phyloP scores from a whole-genome alignment of 2,329 filamentous ascomycete genomes.

The Fusarium tupiense region DNA sequence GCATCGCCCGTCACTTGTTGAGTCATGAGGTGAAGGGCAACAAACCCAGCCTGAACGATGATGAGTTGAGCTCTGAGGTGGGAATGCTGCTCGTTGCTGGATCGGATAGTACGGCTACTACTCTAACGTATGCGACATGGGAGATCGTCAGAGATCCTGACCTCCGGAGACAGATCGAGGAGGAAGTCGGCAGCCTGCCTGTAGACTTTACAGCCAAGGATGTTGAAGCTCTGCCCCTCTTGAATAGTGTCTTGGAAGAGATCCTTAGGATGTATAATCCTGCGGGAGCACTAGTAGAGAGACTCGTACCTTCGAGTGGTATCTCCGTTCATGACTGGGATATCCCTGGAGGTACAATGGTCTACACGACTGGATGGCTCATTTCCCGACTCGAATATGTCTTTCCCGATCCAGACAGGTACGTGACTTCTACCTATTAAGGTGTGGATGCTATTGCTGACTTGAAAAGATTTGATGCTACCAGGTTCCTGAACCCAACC shows the following conservation, averaged over 20 bases:
- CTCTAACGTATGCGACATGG: constrained; percentile 5
- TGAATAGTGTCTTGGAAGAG: constrained; percentile 5
- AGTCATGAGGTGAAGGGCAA: background rate
- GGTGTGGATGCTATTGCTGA: rapidly evolving
- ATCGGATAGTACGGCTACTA: constrained; percentile 12
- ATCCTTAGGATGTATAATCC: background rate
- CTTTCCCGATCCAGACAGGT: background rate
- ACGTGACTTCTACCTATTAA: rapidly evolving
- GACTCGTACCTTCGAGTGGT: background rate
- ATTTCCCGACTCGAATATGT: background rate
- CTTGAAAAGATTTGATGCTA: background rate
- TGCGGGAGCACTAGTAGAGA: background rate
- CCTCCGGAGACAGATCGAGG: background rate
- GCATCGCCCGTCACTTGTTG: background rate
- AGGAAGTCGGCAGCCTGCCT: background rate
- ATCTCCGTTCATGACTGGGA: background rate
- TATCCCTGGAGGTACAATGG: background rate
- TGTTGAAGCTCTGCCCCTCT: background rate
- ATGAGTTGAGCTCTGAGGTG: constrained; percentile 7
- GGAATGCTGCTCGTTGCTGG: constrained; percentile 8
- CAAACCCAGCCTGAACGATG: background rate
- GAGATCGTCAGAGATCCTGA: background rate
- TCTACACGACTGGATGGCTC: constrained; percentile 14
- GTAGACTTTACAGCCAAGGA: background rate
- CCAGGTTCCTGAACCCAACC: background rate